Percentiles rank a stretch among this genome's conserved stretches.
Conservation (phyloP, 345 rosid species). For the Streptanthus diversifolius region DNA sequence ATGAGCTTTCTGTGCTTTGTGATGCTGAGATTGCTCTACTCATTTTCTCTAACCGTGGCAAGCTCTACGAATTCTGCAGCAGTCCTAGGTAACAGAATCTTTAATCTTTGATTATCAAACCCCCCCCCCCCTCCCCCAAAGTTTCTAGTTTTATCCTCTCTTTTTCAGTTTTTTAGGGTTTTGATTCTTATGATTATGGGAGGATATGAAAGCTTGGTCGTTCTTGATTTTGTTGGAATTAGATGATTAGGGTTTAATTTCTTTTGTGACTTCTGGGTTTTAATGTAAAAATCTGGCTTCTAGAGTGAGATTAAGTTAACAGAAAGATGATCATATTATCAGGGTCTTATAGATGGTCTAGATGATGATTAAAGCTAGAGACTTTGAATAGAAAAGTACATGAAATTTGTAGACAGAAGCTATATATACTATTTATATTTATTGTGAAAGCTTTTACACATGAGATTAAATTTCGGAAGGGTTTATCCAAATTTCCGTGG, state of each 20-base stretch:
- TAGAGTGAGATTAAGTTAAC: constrained; percentile 11
- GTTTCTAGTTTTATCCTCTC: neutral
- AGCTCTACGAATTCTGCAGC: constrained; percentile 64
- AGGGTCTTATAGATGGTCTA: constrained; percentile 3
- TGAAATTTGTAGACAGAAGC: constrained; percentile 5
- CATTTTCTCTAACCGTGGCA: constrained; percentile 65
- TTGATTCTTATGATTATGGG: neutral
- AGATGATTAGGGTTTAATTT: constrained; percentile 18
- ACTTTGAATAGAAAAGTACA: neutral
- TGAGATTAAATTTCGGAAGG: constrained; percentile 15
- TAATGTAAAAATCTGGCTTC: neutral
- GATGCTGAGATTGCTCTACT: constrained; percentile 52
- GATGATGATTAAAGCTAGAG: constrained; percentile 31
- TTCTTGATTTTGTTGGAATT: constrained; percentile 5
- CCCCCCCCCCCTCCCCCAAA: too few relatives aligned
- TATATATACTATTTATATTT: neutral
- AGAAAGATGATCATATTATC: neutral
- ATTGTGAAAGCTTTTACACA: constrained; percentile 28
- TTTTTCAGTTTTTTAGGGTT: constrained; percentile 20
- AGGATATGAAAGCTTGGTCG: neutral
- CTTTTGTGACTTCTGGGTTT: neutral
- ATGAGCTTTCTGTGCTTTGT: constrained; percentile 41
- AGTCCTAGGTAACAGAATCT: constrained; percentile 39
- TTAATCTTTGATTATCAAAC: neutral
- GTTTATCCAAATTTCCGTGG: constrained; percentile 25